Conservation (phyloP, 139 green algal genomes). For the Chlamydomonas asymmetrica region DNA sequence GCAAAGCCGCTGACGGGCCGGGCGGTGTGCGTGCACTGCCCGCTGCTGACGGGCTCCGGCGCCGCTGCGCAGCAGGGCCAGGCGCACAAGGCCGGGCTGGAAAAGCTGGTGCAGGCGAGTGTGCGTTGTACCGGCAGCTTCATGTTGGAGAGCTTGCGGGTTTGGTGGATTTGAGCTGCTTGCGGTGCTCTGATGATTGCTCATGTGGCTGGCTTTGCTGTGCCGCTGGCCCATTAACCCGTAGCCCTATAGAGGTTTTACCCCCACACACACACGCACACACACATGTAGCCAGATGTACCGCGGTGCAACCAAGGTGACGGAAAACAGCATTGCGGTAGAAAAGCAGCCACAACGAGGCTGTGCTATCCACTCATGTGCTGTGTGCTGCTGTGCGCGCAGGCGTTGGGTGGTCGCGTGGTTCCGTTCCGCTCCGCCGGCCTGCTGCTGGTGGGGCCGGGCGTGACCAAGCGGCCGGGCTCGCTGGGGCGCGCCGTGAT, state of each 20-base stretch:
- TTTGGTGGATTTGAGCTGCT: not conserved
- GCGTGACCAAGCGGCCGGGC: too few species aligned
- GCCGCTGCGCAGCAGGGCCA: conserved; percentile 5
- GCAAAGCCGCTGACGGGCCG: conserved; percentile 11
- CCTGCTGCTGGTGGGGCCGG: not conserved
- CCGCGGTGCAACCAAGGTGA: too few species aligned
- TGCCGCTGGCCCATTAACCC: not conserved
- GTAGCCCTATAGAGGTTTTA: not conserved
- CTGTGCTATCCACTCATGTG: not conserved
- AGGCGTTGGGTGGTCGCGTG: conserved; percentile 12
- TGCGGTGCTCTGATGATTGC: not conserved
- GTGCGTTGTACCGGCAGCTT: too few species aligned
- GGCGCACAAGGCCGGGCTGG: conserved; percentile 12
- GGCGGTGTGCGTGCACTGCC: not conserved
- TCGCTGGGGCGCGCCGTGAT: too few species aligned
- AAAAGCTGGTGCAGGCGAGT: conserved; percentile 19
- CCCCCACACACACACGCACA: too few species aligned
- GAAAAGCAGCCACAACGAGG: too few species aligned
- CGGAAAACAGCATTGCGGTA: too few species aligned
- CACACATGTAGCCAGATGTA: too few species aligned
- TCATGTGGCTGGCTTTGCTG: not conserved
- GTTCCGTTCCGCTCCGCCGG: conserved; percentile 4
- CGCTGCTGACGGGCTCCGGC: not conserved
- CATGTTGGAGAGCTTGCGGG: not conserved
- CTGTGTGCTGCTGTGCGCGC: not conserved